Evolutionary conservation across 306 rosid species (phyloP).

Genomic region (Lathyrus tuberosus): DNA sequence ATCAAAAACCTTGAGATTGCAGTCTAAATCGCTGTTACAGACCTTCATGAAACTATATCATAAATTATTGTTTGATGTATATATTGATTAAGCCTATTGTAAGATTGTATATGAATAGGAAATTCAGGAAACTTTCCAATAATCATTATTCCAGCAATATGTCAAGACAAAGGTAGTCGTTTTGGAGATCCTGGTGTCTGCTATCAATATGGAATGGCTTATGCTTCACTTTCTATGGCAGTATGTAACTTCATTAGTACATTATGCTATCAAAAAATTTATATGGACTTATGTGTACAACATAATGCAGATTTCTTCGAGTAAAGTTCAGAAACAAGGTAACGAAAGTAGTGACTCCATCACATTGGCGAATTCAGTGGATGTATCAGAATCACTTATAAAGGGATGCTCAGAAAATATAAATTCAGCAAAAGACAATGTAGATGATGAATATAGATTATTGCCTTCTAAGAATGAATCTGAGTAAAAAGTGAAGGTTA

Average conservation of each 20-base stretch:
- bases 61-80: not conserved
- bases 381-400: conserved; percentile 18
- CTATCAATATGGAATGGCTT: conserved; percentile 52
- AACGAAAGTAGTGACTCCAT: conserved; percentile 28
- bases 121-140: conserved; percentile 59
- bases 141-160: conserved; percentile 55
- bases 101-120: conserved; percentile 43
- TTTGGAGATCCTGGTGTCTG: conserved; percentile 56
- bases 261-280: not conserved
- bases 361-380: conserved; percentile 36
- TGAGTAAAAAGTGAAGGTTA: conserved; percentile 49
- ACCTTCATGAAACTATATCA: no score
- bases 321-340: conserved; percentile 26
- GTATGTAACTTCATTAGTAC: conserved; percentile 45
- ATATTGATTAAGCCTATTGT: conserved; percentile 25
- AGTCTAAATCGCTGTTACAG: no score
- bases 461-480: conserved; percentile 42
- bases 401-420: conserved; percentile 44
- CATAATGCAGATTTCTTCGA: conserved; percentile 69
- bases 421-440: conserved; percentile 37
- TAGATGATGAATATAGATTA: conserved; percentile 41
- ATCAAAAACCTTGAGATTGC: no score
- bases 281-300: conserved; percentile 87
- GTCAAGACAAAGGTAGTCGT: conserved; percentile 60
- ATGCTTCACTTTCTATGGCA: conserved; percentile 66